These are phyloP conservation scores for Xylaria venustula DNA, from an alignment of 495 filamentous ascomycete genomes.

Conservation along the genomic window DNA sequence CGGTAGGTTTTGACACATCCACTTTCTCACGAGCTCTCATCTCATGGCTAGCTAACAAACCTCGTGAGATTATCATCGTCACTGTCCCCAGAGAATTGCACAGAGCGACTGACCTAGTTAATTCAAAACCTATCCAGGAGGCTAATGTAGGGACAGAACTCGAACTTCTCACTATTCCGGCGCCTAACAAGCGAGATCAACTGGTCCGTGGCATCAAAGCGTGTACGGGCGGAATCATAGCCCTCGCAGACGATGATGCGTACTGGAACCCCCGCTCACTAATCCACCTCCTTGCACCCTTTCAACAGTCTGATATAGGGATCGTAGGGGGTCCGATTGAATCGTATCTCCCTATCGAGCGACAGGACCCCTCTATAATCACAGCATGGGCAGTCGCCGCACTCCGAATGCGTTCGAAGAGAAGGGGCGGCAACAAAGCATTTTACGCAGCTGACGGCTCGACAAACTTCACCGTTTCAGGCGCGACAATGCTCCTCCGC, in stretches of 20 bases:
- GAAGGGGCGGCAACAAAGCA: slow-evolving; percentile 12
- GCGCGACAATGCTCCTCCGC: slow-evolving; percentile 23
- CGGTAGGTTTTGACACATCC: neutral
- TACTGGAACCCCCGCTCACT: neutral
- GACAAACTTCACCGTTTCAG: slow-evolving; percentile 24
- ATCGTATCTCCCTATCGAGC: slow-evolving; percentile 14
- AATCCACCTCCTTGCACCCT: slow-evolving; percentile 19
- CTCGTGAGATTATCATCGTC: neutral
- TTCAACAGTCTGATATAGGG: slow-evolving; percentile 13
- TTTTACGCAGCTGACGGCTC: slow-evolving; percentile 21
- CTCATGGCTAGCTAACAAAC: neutral
- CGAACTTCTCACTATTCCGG: neutral
- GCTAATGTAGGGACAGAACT: neutral
- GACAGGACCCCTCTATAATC: slow-evolving; percentile 12
- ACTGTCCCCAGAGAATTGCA: neutral
- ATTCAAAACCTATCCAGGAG: neutral
- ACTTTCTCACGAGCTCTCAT: neutral
- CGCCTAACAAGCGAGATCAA: neutral
- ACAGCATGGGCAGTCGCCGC: slow-evolving; percentile 21
- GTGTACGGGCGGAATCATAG: neutral
- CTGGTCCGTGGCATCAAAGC: neutral
- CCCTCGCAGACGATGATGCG: neutral
- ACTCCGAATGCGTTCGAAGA: slow-evolving; percentile 17
- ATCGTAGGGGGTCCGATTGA: slow-evolving; percentile 21
- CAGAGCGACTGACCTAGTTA: neutral